Evolutionary conservation across 768 basidiomycete genomes (phyloP), one percentile per base, ranked within the genome.

Genomic region (Tricholoma terreum): DNA sequence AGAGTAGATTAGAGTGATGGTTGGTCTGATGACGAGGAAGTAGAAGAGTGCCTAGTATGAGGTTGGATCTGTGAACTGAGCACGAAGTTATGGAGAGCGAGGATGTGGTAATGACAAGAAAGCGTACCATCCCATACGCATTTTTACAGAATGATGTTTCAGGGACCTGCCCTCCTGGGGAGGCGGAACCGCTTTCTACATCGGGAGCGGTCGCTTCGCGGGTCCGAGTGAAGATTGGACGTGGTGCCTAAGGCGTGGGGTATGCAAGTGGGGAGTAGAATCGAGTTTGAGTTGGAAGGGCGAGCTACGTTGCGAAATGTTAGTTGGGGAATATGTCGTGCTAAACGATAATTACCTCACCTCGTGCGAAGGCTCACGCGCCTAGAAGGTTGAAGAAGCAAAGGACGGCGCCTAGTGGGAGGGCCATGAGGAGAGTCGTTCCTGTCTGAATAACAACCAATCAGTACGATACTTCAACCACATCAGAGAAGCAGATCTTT

Each of bases 31-130:
- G 50, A 92, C 88, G 58, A 93, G 80, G 73, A 93, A 93, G 69
- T 93, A 92, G 77, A 93, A 92, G 3, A 93, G 78, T 0, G 91
- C 86, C 73, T 89, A 88, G 70, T 90, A 92, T n/a, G 90, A 89
- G 5, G 87, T 89, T 36, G 87, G 74, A 64, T 92, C 90, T 40
- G 86, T 85, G 71, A 92, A 92, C 90, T 91, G 62, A 38, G 14
- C 27, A 14, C 24, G 10, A 31, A 30, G 9, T 14, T 14, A 35
- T 14, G 54, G 34, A 11, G n/a, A 43, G 52, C 34, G 40, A 27
- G 50, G 33, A 4, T 4, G 24, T 22, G 48, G 30, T 24, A 48
- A 36, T 24, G 19, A 45, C 17, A 35, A 14, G 35, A 30, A 15
- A 52, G 69, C 84, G 34, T 58, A 89, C 89, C 90, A 92, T 90